Percentiles rank a stretch among this genome's conserved stretches.
Conservation (phyloP, 306 rosid species). For the Cucurbita pepo region DNA sequence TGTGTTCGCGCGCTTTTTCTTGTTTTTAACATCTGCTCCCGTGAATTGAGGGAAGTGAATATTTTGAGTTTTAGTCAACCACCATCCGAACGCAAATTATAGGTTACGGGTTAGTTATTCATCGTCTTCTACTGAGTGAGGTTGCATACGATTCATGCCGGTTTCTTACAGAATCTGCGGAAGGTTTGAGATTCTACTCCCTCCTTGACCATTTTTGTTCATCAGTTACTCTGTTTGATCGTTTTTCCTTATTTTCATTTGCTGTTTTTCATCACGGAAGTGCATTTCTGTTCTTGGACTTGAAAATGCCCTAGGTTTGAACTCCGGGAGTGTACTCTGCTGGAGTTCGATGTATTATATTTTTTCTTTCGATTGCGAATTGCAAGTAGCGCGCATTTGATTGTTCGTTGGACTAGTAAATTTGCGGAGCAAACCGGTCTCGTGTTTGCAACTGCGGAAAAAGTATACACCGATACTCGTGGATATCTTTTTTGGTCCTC, state of each 20-base stretch:
- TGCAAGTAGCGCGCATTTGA: no score
- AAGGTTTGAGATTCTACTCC: constrained; percentile 3
- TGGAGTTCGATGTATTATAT: no score
- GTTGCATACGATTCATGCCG: neutral
- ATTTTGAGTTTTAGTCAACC: neutral
- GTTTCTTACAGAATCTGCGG: neutral
- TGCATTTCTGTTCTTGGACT: no score
- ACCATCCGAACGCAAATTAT: neutral
- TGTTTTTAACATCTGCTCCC: neutral
- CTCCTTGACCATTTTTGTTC: neutral
- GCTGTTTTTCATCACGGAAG: neutral
- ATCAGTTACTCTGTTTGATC: neutral
- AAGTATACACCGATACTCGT: no score
- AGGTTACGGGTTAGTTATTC: no score
- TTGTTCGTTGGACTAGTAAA: neutral
- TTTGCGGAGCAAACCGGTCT: neutral
- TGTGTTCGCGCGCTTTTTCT: neutral
- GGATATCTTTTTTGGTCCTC: no score
- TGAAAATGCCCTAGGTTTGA: no score
- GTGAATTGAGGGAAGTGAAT: neutral
- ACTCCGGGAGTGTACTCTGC: no score
- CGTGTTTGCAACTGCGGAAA: neutral
- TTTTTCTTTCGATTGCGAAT: no score
- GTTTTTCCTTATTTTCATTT: neutral
- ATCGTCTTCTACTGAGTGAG: neutral